Evolutionary conservation across 306 rosid species (phyloP), one percentile per base, ranked within the genome.

Genomic region (Cucumis sativus): DNA sequence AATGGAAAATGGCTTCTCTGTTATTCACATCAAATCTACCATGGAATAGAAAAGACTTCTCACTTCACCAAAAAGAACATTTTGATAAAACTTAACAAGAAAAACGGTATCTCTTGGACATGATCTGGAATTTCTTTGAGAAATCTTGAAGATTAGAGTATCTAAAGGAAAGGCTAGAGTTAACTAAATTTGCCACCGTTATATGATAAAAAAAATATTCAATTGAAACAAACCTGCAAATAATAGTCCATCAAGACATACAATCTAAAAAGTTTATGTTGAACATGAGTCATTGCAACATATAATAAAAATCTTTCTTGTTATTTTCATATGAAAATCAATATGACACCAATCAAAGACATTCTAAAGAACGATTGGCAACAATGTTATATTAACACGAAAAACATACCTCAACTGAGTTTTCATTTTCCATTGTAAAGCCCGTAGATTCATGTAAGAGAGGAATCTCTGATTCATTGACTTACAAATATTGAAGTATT

Each of bases 201-300:
- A 63, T 71, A 25, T 49, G 15, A 18, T 17, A 23, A 23, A 54
- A 23, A 54, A 54, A 23, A 64, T 10, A 35, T 51, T n/a, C 70
- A 80, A 33, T 79, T 51, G 30, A 69, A 39, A 78, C 85, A 77
- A 59, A 91, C 98, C 97, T 94, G 98, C 90, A 92, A 92, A 75
- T 88, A 85, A 65, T 96, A 94, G 82, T 94, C 97, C 87, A 87
- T 72, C 74, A 82, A 75, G 66, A 92, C 88, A 85, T 89, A 82
- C 14, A 89, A 90, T 79, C 90, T 75, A 76, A 84, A 89, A 72
- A 94, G 95, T 79, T 87, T 88, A 74, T 80, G 84, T 13, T 95
- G 91, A 82, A 97, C 96, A 85, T 97, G 98, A 64, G 98, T 94
- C 97, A 92, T 94, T 76, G 97, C 98, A 83, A 94, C 98, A 82